These are phyloP conservation scores for Chenopodium quinoa DNA, from an alignment of 148 eudicot genomes.

Conservation along the genomic window DNA sequence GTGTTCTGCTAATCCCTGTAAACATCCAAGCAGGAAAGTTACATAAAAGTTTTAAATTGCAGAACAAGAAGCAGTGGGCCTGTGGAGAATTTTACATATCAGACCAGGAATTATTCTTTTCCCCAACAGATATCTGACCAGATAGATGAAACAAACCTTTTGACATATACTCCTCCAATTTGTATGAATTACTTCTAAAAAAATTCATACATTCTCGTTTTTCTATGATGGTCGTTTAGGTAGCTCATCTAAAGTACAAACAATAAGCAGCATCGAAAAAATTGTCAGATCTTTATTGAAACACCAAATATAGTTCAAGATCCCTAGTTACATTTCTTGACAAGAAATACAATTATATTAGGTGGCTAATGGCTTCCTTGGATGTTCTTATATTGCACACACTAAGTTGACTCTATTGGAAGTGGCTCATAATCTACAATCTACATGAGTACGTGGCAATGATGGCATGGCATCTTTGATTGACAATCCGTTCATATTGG, in stretches of 20 bases:
- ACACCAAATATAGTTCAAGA: background rate
- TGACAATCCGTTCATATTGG: background rate
- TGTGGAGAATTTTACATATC: background rate
- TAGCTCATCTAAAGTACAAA: background rate
- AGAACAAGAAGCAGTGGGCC: background rate
- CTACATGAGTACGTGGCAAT: background rate
- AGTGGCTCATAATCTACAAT: background rate
- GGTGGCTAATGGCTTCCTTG: too few species aligned
- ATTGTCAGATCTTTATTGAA: too few species aligned
- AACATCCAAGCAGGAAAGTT: constrained; percentile 6
- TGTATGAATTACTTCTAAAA: background rate
- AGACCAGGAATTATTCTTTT: background rate
- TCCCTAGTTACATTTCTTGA: background rate
- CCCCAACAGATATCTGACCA: background rate
- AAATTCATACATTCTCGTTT: background rate
- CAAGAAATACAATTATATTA: too few species aligned
- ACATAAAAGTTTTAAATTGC: background rate
- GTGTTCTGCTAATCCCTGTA: constrained; percentile 94
- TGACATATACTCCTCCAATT: background rate
- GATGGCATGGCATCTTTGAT: background rate
- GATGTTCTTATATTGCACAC: too few species aligned
- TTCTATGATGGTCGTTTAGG: background rate
- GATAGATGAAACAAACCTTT: background rate
- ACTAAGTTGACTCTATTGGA: background rate
- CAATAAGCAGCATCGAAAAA: background rate